Evolutionary conservation across 2,329 filamentous ascomycete genomes (phyloP).

Genomic region (Xylaria sp.): DNA sequence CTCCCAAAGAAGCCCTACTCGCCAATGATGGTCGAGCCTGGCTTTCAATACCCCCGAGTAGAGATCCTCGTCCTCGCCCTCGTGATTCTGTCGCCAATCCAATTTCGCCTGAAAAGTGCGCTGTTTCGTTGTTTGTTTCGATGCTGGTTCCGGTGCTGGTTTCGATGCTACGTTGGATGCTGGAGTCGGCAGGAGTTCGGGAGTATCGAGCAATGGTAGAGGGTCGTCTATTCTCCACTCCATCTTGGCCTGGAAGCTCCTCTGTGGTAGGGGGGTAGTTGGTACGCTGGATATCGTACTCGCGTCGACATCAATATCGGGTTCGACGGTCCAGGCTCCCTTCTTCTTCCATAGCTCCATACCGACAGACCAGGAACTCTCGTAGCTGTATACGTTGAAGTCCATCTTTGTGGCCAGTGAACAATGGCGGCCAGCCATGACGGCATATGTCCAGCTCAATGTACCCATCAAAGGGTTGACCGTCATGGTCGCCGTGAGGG

Average conservation of each 20-base stretch:
- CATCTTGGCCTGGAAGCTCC: constrained; percentile 65
- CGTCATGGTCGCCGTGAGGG: constrained; percentile 92
- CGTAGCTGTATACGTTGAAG: constrained; percentile 98
- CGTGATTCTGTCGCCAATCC: constrained; percentile 52
- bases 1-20: constrained; percentile 90
- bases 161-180: constrained; percentile 4
- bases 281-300: constrained; percentile 40
- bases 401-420: constrained; percentile 91
- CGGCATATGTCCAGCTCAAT: constrained; percentile 89
- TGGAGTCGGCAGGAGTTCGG: constrained; percentile 15
- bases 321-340: constrained; percentile 53
- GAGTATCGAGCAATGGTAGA: constrained; percentile 18
- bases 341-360: constrained; percentile 89
- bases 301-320: constrained; percentile 50
- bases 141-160: not conserved
- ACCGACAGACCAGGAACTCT: constrained; percentile 91
- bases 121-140: constrained; percentile 34
- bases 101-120: constrained; percentile 65
- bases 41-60: constrained; percentile 91
- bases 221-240: constrained; percentile 53
- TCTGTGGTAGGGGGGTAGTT: constrained; percentile 40
- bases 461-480: constrained; percentile 95
- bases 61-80: constrained; percentile 61
- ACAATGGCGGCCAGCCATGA: constrained; percentile 83
- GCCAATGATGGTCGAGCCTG: constrained; percentile 86